A percentile compares a stretch with the other conserved stretches of the same genome.
These are phyloP conservation scores for Ceratocystis destructans DNA, from an alignment of 2,329 filamentous ascomycete species.

Conservation along the genomic window DNA sequence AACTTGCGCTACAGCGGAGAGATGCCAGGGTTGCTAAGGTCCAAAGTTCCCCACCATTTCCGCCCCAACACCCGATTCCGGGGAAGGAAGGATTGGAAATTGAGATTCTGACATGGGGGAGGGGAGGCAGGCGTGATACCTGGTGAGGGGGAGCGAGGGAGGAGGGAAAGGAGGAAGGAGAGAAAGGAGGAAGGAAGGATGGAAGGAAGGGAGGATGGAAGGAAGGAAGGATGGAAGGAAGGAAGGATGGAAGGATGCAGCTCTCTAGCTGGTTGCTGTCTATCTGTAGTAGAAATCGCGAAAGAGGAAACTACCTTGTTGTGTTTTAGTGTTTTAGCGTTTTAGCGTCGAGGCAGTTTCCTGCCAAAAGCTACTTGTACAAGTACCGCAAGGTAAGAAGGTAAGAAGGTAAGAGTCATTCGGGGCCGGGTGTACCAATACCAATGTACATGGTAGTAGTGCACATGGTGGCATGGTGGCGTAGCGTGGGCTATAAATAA, in stretches of 20 bases:
- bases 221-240: too few species aligned
- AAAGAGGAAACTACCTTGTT: background rate
- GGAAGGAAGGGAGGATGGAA: background rate
- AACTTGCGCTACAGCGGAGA: background rate
- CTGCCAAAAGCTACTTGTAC: background rate
- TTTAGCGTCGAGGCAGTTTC: background rate
- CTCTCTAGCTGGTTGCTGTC: background rate
- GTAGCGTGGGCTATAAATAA: background rate
- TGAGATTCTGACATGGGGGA: background rate
- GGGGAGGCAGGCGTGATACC: background rate
- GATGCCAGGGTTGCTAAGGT: background rate
- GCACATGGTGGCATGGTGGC: background rate
- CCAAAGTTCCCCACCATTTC: background rate
- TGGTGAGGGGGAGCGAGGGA: background rate
- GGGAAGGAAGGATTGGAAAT: background rate
- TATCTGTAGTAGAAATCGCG: background rate
- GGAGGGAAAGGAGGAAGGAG: background rate
- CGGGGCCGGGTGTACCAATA: background rate
- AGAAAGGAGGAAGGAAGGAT: background rate
- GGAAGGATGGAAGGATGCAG: too few species aligned
- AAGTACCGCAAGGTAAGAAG: background rate
- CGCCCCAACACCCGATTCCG: slow-evolving; percentile 5
- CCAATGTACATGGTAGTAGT: background rate
- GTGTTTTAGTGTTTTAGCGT: background rate
- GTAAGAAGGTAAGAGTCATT: background rate